Evolutionary conservation across 2,329 filamentous ascomycete species (phyloP), one percentile per base, ranked within the genome.

Genomic region (Botrytis deweyae): DNA sequence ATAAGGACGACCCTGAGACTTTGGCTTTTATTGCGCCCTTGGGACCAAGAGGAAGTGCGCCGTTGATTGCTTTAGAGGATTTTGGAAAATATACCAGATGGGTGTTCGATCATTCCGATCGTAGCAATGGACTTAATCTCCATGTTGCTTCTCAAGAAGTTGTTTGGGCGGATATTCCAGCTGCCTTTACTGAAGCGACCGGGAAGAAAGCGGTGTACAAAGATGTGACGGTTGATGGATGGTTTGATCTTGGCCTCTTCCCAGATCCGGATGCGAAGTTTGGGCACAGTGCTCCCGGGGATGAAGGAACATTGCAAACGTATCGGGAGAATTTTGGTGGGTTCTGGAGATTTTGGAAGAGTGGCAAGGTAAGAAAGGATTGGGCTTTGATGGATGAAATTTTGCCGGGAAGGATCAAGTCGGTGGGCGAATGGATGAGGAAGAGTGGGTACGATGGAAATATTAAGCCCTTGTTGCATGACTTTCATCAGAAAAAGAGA

Each of bases 31-130:
- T 52, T 33, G 77, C 74, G 1, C 78, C 78, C 12, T 42, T 79
- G 14, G 76, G 77, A 0, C 29, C 69, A n/a, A 42, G 52, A 4
- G 77, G 76, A 6, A 59, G 33, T 16, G 66, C 71, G 9, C 77
- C 77, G 12, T 66, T 78, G 16, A 79, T 81, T 36, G 74, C 76
- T 52, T 74, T 81, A 44, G 73, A 78, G 3, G 80, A 80, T 58
- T 74, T 77, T 16, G 80, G 76, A 2, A 49, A 72, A 46, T 81
- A 81, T 66, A 76, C 73, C 7, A 73, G 76, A 14, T 81, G 80
- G 80, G 52, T 79, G 1, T 76, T 80, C 36, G 79, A 80, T 67
- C 70, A 76, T 61, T 78, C 78, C 3, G 40, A 72, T 7, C 55
- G 75, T 22, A 75, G 75, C 20, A 76, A 69, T 33, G 80, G 80